Evolutionary conservation across 208 protist species (phyloP), one percentile per base, ranked within the genome.

Genomic region (Sergeia podlipaevii): DNA sequence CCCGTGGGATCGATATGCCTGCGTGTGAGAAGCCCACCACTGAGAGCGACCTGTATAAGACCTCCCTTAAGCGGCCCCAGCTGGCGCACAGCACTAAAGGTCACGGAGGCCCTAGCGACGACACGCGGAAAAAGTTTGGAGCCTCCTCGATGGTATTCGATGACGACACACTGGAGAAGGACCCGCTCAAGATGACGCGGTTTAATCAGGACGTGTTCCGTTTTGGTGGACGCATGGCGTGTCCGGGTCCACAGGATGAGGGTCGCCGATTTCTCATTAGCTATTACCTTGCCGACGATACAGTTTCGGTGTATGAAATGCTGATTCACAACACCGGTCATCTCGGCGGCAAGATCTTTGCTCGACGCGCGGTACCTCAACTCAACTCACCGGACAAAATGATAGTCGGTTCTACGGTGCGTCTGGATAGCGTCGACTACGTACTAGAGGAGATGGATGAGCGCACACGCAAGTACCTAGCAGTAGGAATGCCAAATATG

Each of bases 261-360:
- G 81, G 74, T 20, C 63, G 94, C 32, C 36, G 44, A 17, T 97
- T 97, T 56, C 66, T 97, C 29, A 53, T 97, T 20, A 84, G 84
- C 62, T 97, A 93, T 71, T 98, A 97, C 67, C 85, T 98, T 2
- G 83, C 89, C 10, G 97, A 99, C 60, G 95, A 97, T 67, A 97
- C 97, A 27, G 79, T 98, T 13, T 84, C 86, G 17, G 73, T 99
- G 7, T 83, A 79, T 57, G 97, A 99, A 75, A 39, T 92, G 29
- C 50, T 64, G 17, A 61, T 93, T 21, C 51, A 74, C 32, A 98
- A 99, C 73, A 93, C 74, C 60, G 97, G 97, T 18, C 89, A 98
- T 54, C 68, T 82, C 8, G 95, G 98, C 36, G 97, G 97, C 24
- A 89, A 82, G 57, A 86, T 85, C 65, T 82, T 91, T 69, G 56